Evolutionary conservation across 768 basidiomycete species (phyloP).

Genomic region (Amanita fuliginea): DNA sequence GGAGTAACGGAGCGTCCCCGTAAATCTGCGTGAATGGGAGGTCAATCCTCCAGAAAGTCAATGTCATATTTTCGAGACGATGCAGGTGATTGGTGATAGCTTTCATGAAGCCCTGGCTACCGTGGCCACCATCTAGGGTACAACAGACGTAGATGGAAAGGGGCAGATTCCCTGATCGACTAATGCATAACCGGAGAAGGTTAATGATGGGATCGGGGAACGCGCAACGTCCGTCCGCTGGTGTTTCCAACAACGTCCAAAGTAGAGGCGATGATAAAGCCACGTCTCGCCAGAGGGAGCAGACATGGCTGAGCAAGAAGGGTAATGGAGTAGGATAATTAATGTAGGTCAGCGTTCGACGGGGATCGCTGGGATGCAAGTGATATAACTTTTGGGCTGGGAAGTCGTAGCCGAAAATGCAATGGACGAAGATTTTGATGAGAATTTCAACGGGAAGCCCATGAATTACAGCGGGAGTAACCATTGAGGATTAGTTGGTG

Average conservation of each 20-base stretch:
- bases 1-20: neutral
- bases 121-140: neutral
- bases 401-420: neutral
- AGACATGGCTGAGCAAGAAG: constrained; percentile 1
- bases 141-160: neutral
- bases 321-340: neutral
- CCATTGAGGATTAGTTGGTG: too few species aligned
- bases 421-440: neutral
- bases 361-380: neutral
- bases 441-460: neutral
- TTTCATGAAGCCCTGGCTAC: neutral
- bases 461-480: neutral
- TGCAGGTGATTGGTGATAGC: neutral
- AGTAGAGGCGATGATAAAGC: neutral
- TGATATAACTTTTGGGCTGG: neutral
- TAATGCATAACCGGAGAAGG: neutral
- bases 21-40: neutral
- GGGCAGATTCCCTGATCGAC: neutral
- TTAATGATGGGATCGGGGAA: neutral
- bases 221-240: neutral
- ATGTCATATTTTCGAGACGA: neutral
- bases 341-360: neutral
- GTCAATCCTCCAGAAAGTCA: neutral
- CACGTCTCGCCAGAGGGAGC: neutral
- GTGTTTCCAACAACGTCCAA: neutral